Evolutionary conservation across 2,329 filamentous ascomycete species (phyloP).

Genomic region (Aspergillus niger): DNA sequence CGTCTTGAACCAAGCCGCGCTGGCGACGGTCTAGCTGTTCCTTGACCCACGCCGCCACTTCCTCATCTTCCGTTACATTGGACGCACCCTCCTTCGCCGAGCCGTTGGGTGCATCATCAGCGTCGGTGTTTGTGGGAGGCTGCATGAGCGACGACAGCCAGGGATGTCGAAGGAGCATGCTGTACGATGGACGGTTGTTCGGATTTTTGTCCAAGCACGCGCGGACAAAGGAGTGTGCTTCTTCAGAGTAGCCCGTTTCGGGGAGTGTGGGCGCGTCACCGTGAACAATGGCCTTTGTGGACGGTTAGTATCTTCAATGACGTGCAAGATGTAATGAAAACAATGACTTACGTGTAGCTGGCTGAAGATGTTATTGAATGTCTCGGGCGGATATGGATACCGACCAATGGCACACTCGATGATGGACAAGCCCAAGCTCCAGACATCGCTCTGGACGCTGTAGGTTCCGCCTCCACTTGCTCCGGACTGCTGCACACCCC

Average conservation of each 20-base stretch:
- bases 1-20: constrained; percentile 57
- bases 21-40: constrained; percentile 68
- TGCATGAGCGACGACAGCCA: constrained; percentile 80
- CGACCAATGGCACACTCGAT: constrained; percentile 94
- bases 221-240: constrained; percentile 81
- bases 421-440: constrained; percentile 90
- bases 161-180: constrained; percentile 82
- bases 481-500: constrained; percentile 71
- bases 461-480: constrained; percentile 80
- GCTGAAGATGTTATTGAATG: constrained; percentile 97
- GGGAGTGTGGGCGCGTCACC: constrained; percentile 92
- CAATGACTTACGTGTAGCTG: constrained; percentile 82
- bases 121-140: constrained; percentile 70
- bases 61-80: constrained; percentile 65
- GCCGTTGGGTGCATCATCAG: constrained; percentile 22
- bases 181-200: constrained; percentile 88
- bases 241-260: constrained; percentile 72
- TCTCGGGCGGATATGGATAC: constrained; percentile 96
- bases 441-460: constrained; percentile 96
- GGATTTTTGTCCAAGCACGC: constrained; percentile 92
- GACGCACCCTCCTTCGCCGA: constrained; percentile 34
- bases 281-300: constrained; percentile 84
- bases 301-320: constrained; percentile 1
- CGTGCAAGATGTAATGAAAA: neutral
- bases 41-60: constrained; percentile 85